Evolutionary conservation across 1,284 basidiomycete genomes (phyloP).

Genomic region (Tetrapyrgos nigripes): DNA sequence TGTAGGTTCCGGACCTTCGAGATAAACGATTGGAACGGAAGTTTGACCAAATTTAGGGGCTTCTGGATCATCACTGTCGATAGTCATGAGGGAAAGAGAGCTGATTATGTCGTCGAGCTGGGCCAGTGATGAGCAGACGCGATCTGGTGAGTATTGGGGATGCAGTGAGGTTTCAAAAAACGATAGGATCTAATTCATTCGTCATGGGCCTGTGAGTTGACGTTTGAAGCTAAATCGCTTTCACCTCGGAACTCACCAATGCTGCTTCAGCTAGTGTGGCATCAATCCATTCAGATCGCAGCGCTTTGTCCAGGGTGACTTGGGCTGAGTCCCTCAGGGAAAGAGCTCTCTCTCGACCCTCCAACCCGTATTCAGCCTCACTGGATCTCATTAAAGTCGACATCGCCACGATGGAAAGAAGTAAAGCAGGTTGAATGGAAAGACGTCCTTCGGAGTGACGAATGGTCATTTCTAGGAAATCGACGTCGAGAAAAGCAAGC

Average conservation of each 20-base stretch:
- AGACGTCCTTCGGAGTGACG: constrained; percentile 54
- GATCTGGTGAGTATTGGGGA: constrained; percentile 61
- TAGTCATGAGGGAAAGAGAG: constrained; percentile 55
- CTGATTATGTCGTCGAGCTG: constrained; percentile 70
- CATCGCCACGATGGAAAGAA: constrained; percentile 72
- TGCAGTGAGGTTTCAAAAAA: constrained; percentile 79
- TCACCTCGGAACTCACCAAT: constrained; percentile 57
- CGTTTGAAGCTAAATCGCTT: too few species aligned
- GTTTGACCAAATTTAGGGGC: constrained; percentile 29
- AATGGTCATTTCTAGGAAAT: constrained; percentile 59
- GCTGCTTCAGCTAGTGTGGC: constrained; percentile 73
- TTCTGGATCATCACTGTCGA: constrained; percentile 62
- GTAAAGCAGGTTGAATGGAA: constrained; percentile 70
- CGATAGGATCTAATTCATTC: constrained; percentile 69
- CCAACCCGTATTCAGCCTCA: constrained; percentile 58
- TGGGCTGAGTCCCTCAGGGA: constrained; percentile 63
- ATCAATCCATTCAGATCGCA: constrained; percentile 60
- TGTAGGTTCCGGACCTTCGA: constrained; percentile 30
- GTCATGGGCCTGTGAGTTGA: too few species aligned
- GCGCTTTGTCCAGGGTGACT: constrained; percentile 55
- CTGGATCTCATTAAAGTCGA: constrained; percentile 79
- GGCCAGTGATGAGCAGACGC: constrained; percentile 56
- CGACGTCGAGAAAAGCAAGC: constrained; percentile 69
- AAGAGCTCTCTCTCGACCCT: constrained; percentile 58
- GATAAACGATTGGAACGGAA: constrained; percentile 34